Evolutionary conservation across 2,329 filamentous ascomycete genomes (phyloP).

Genomic region (Aureobasidium sp.): DNA sequence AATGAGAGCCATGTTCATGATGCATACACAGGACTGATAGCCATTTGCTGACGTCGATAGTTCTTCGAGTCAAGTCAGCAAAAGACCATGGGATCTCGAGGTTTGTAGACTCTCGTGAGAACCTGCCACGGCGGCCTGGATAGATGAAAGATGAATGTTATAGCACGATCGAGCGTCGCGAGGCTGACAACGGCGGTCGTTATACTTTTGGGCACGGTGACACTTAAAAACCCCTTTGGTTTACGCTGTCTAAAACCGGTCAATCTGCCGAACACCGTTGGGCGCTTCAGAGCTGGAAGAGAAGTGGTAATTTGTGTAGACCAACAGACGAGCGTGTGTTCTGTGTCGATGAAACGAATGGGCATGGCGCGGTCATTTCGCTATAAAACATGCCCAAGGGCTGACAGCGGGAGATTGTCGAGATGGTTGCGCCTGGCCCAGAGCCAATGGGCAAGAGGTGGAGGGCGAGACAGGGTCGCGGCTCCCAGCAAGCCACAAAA

Average conservation of each 20-base stretch:
- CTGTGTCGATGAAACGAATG: too few relatives aligned
- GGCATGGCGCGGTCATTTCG: too few relatives aligned
- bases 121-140: too few relatives aligned
- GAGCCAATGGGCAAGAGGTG: neutral
- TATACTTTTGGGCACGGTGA: neutral
- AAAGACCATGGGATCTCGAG: too few relatives aligned
- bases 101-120: too few relatives aligned
- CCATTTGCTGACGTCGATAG: too few relatives aligned
- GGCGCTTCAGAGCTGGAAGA: conserved; percentile 3
- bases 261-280: conserved; percentile 14
- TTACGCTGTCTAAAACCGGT: conserved; percentile 9
- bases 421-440: neutral
- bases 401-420: neutral
- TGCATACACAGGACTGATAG: too few relatives aligned
- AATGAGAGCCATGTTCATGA: neutral
- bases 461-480: conserved; percentile 8
- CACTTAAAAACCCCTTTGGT: neutral
- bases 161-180: neutral
- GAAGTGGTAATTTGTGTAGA: conserved; percentile 9
- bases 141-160: conserved; percentile 1
- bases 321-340: neutral
- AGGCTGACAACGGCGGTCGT: conserved; percentile 5
- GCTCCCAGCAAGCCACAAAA: neutral
- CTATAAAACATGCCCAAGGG: neutral
- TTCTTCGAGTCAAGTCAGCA: too few relatives aligned